Base-by-base conservation (phyloP, 1,284 basidiomycete genomes). In the Ceratobasidium sp. region DNA sequence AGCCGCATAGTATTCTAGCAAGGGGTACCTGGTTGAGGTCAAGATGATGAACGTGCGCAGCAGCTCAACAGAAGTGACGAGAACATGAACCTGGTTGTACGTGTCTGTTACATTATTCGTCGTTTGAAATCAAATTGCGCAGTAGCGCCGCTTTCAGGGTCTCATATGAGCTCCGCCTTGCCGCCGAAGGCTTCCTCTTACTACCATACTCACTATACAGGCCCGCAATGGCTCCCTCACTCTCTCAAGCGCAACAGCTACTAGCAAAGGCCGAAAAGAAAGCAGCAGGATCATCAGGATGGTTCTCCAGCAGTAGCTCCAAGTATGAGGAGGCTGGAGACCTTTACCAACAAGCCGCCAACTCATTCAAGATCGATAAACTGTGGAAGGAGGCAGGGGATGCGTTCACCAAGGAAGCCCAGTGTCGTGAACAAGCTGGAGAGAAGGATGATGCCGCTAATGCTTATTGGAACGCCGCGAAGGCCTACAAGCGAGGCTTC, bases 401-500 rank as follows among this genome's bases (percentile, higher is more conserved):
- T 84, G 90, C 93, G 13, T 95, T 95, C 81, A 89, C 94, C 66
- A 88, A 92, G 82, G 97, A 98, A 82, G 97, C 95, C 0, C 94
- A 97, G 81, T 97, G 95, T 83, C 90, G 95, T 79, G 91, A 96
- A 85, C 91, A 92, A 80, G 92, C 90, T 81, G 91, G 93, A 76
- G 96, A 98, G 85, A 85, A 84, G 61, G 95, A 94, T 79, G 97
- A 98, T 80, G 96, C 96, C n/a, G 93, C 95, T 45, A 97, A 97
- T 83, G 95, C 96, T 20, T 98, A 93, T 91, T 97, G 96, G 94
- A 97, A 97, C 82, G 96, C 97, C 26, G 91, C 94, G 47, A 98
- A 98, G 86, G 91, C 93, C n/a, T 98, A 94, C 87, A 98, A 98
- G 87, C 90, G 93, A 84, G 91, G 90, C 23, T 90, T 89, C 82